Conservation (phyloP, 208 protist genomes). For the Acanthamoeba royreba region DNA sequence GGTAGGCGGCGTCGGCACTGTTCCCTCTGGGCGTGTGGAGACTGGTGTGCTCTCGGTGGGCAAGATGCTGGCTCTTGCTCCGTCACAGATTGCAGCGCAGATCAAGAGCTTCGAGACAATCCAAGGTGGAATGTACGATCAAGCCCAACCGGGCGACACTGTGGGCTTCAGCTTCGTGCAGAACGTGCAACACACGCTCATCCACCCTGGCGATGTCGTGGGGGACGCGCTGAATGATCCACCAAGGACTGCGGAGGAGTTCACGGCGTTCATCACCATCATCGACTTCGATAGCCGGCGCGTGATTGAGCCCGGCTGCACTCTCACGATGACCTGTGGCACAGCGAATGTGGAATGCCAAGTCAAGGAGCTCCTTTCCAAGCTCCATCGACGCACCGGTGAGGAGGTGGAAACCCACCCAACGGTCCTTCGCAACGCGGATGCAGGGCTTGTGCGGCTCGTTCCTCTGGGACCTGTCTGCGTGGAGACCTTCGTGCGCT, state of each 20-base stretch:
- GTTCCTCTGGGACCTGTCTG: no score
- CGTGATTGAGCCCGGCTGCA: slow-evolving; percentile 78
- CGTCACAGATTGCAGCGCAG: slow-evolving; percentile 72
- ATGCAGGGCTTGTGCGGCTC: no score
- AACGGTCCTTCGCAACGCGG: no score
- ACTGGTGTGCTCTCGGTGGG: slow-evolving; percentile 77
- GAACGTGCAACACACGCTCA: slow-evolving; percentile 82
- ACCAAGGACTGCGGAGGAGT: slow-evolving; percentile 64
- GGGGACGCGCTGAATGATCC: slow-evolving; percentile 74
- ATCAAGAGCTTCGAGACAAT: slow-evolving; percentile 85
- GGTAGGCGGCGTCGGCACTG: slow-evolving; percentile 94
- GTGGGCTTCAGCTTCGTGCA: slow-evolving; percentile 93
- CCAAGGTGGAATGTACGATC: slow-evolving; percentile 70
- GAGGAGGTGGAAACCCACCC: no score
- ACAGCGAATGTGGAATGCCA: slow-evolving; percentile 91
- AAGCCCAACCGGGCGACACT: slow-evolving; percentile 73
- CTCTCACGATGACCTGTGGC: no score
- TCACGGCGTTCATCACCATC: slow-evolving; percentile 91
- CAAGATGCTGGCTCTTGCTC: slow-evolving; percentile 77
- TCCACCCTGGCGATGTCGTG: slow-evolving; percentile 81
- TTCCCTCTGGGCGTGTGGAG: slow-evolving; percentile 90
- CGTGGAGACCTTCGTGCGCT: no score
- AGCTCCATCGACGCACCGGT: slow-evolving; percentile 89
- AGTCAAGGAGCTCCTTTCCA: slow-evolving; percentile 85
- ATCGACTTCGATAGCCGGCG: no score